A percentile compares a stretch with the other conserved stretches of the same genome.
These are phyloP conservation scores for Kalanchoe fedtschenkoi DNA, from an alignment of 164 flowering plant species.

Conservation along the genomic window DNA sequence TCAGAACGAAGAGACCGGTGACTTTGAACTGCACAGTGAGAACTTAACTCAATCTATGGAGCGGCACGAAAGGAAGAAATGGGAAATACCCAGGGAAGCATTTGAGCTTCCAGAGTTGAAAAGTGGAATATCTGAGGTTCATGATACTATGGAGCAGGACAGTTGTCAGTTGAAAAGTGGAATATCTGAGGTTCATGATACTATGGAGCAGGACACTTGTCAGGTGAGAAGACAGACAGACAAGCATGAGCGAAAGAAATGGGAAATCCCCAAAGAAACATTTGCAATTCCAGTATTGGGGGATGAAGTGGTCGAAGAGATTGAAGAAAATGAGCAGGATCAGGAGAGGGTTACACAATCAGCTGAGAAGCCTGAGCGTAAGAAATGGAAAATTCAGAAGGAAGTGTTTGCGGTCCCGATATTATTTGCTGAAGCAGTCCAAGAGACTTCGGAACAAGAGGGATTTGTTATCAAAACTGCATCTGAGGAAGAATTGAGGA, in stretches of 20 bases:
- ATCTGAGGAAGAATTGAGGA: not conserved
- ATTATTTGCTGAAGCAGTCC: conserved; percentile 5
- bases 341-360: not conserved
- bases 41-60: conserved; percentile 7
- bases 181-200: not conserved
- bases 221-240: not conserved
- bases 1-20: not conserved
- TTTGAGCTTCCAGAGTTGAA: conserved; percentile 9
- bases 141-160: too few species aligned
- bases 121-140: not conserved
- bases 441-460: conserved; percentile 9
- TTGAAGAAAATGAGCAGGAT: conserved; percentile 7
- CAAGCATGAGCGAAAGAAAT: conserved; percentile 10
- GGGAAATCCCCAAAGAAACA: conserved; percentile 3
- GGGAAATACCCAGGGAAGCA: conserved; percentile 5
- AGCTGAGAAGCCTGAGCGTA: conserved; percentile 6
- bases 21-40: conserved; percentile 3
- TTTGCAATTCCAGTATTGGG: conserved; percentile 8
- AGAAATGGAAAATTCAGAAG: conserved; percentile 8
- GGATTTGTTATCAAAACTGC: conserved; percentile 2
- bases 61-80: conserved; percentile 9
- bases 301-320: conserved; percentile 4
- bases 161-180: not conserved
- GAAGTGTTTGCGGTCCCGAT: conserved; percentile 8
- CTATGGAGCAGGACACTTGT: not conserved